phyloP scores from a whole-genome alignment of 768 basidiomycete species.

The Suillus discolor region DNA sequence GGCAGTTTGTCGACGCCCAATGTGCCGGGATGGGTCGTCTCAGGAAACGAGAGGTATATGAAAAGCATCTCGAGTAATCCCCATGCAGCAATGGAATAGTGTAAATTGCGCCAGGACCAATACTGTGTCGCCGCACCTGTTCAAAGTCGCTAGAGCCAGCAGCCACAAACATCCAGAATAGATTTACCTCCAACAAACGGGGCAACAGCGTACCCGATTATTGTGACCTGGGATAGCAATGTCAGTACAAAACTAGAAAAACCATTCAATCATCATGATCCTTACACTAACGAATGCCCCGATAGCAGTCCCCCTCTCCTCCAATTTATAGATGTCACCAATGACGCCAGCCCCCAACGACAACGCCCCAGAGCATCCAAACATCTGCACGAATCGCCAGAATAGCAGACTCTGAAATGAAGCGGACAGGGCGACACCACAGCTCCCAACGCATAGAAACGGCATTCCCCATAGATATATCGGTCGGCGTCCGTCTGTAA shows the following conservation, averaged over 20 bases:
- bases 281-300: constrained; percentile 57
- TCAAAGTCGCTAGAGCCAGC: background rate
- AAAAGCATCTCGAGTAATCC: constrained; percentile 42
- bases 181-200: constrained; percentile 55
- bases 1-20: constrained; percentile 53
- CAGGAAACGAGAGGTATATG: constrained; percentile 55
- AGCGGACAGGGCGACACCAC: constrained; percentile 56
- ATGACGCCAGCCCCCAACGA: constrained; percentile 61
- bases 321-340: constrained; percentile 65
- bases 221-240: constrained; percentile 36
- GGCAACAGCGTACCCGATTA: constrained; percentile 63
- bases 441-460: constrained; percentile 56
- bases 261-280: constrained; percentile 15
- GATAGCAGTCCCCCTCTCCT: constrained; percentile 61
- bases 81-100: constrained; percentile 44
- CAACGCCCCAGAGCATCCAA: constrained; percentile 60
- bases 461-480: constrained; percentile 65
- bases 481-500: constrained; percentile 62
- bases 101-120: constrained; percentile 67
- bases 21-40: constrained; percentile 64
- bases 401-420: constrained; percentile 53
- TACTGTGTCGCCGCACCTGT: constrained; percentile 56
- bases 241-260: background rate
- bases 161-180: background rate
- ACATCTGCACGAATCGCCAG: constrained; percentile 66